phyloP scores from a whole-genome alignment of 1,284 basidiomycete species.

The Sanghuangporus weigelae region DNA sequence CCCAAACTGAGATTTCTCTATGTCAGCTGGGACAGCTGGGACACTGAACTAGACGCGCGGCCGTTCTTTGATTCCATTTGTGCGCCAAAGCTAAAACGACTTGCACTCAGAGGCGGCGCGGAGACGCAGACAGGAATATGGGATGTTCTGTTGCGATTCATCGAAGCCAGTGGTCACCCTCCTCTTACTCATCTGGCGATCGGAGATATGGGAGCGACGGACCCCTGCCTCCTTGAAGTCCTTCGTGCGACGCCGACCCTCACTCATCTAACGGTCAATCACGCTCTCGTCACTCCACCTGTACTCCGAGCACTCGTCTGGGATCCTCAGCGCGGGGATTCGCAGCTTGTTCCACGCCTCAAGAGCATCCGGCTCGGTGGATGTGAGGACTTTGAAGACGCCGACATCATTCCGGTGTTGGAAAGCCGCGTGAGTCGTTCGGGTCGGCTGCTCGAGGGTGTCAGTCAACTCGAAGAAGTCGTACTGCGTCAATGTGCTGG shows the following conservation, averaged over 20 bases:
- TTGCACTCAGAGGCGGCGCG: background rate
- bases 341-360: background rate
- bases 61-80: background rate
- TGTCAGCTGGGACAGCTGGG: conserved; percentile 9
- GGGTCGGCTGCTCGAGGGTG: background rate
- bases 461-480: background rate
- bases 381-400: conserved; percentile 6
- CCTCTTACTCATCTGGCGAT: conserved; percentile 11
- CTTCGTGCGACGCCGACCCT: conserved; percentile 1
- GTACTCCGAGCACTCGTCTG: conserved; percentile 3
- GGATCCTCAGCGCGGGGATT: background rate
- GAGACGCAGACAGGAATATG: background rate
- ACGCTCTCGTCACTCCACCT: conserved; percentile 1
- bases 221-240: background rate
- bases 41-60: background rate
- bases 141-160: conserved; percentile 2
- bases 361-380: background rate
- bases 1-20: background rate
- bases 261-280: conserved; percentile 5
- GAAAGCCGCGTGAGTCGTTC: background rate
- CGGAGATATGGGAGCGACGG: conserved; percentile 7
- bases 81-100: conserved; percentile 5
- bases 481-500: conserved; percentile 1
- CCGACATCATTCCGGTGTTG: background rate
- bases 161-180: background rate